Conservation (phyloP, 1,284 basidiomycete genomes). For the Xanthoconium separans region DNA sequence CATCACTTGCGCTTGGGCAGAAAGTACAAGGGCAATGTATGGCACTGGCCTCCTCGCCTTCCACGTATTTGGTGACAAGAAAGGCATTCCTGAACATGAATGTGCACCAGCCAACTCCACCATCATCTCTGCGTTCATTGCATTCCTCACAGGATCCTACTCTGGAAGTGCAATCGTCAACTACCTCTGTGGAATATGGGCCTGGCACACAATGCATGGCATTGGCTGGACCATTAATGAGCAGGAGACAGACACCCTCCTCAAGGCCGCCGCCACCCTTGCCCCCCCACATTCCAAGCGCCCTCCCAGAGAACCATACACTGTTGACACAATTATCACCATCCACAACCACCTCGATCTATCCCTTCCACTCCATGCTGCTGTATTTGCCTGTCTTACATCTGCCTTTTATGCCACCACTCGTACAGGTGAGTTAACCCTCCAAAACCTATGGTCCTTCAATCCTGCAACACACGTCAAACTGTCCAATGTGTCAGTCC, state of each 20-base stretch:
- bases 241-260: neutral
- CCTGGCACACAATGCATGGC: neutral
- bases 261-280: neutral
- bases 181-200: neutral
- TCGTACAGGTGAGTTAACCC: too few species aligned
- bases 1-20: neutral
- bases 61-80: neutral
- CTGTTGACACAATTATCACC: neutral
- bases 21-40: neutral
- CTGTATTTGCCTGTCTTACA: too few species aligned
- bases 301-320: neutral
- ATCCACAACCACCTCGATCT: neutral
- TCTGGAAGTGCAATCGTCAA: neutral
- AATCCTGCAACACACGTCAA: too few species aligned
- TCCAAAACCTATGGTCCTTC: too few species aligned
- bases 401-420: too few species aligned
- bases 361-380: neutral
- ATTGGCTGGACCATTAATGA: neutral
- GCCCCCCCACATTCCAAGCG: neutral
- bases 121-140: neutral
- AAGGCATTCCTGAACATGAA: neutral
- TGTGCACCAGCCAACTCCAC: neutral
- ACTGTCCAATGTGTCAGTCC: too few species aligned
- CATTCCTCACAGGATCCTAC: neutral
- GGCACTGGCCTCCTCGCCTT: neutral